These are phyloP conservation scores for Heteromeles arbutifolia DNA, from an alignment of 306 rosid species.

Conservation along the genomic window DNA sequence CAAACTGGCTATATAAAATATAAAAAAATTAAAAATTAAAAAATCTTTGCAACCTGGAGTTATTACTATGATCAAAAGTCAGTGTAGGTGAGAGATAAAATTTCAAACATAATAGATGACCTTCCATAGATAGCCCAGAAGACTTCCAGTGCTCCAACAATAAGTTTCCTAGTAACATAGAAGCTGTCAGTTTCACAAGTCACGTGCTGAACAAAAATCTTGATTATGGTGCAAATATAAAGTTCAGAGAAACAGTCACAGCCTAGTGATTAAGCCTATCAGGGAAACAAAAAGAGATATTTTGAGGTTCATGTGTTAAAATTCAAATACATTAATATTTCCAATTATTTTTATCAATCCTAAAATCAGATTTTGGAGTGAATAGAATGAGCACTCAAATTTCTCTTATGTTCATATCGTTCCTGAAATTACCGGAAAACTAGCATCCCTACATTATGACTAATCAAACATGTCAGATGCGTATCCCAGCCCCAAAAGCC, in stretches of 20 bases:
- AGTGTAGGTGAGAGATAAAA: neutral
- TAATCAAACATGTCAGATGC: neutral
- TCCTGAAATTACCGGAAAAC: neutral
- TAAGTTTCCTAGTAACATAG: slow-evolving; percentile 46
- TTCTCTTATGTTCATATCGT: neutral
- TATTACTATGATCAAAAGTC: neutral
- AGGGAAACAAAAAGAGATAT: neutral
- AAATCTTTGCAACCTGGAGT: neutral
- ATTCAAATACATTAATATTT: neutral
- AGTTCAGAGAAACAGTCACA: neutral
- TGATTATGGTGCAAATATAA: neutral
- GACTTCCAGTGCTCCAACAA: slow-evolving; percentile 73
- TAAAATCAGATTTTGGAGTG: neutral
- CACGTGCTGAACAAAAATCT: neutral
- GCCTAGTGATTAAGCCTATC: neutral
- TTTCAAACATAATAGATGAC: slow-evolving; percentile 21
- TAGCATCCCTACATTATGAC: neutral
- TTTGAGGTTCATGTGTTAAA: neutral
- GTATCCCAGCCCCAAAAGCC: neutral
- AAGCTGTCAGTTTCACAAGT: slow-evolving; percentile 9
- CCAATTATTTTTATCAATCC: neutral
- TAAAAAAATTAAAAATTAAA: no score
- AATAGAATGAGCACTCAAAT: no score
- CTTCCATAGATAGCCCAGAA: slow-evolving; percentile 61
- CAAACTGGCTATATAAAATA: neutral